A percentile compares a stretch with the other conserved stretches of the same genome.
Conservation (phyloP, 768 basidiomycete species). For the Clitopilus passeckerianus region DNA sequence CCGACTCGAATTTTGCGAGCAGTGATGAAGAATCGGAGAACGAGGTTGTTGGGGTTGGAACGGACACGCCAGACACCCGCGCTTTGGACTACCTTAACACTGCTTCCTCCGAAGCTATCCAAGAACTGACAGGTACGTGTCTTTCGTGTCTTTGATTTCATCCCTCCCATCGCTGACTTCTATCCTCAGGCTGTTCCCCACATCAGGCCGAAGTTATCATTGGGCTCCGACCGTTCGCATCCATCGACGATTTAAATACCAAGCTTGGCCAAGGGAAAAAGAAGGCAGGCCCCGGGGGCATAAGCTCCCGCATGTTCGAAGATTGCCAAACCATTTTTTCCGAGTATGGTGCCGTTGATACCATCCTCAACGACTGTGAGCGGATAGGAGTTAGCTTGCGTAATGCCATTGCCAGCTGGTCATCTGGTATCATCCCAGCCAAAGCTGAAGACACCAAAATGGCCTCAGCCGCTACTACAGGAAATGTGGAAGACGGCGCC, state of each 20-base stretch:
- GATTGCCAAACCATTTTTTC: conserved; percentile 82
- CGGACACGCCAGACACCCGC: conserved; percentile 13
- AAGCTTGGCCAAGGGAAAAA: conserved; percentile 87
- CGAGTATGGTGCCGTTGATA: conserved; percentile 86
- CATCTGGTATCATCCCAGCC: conserved; percentile 24
- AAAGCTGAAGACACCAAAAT: conserved; percentile 32
- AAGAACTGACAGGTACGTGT: conserved; percentile 68
- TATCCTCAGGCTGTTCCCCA: conserved; percentile 60
- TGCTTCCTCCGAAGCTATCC: conserved; percentile 55
- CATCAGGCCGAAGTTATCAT: conserved; percentile 82
- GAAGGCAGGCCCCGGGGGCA: conserved; percentile 75
- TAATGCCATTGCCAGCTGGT: conserved; percentile 78
- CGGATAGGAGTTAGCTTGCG: conserved; percentile 73
- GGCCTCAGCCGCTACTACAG: conserved; percentile 8
- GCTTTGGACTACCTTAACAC: conserved; percentile 70
- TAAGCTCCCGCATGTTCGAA: conserved; percentile 88
- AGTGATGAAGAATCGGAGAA: conserved; percentile 39
- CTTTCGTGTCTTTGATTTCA: neutral
- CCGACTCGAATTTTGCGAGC: conserved; percentile 50
- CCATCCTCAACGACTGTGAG: conserved; percentile 85
- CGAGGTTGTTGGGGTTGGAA: conserved; percentile 19
- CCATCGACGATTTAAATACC: conserved; percentile 64
- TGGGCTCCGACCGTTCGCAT: conserved; percentile 73
- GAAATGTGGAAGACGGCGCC: conserved; percentile 56
- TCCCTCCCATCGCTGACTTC: conserved; percentile 4